These are phyloP conservation scores for Coemansia sp. DNA, from an alignment of 192 early-diverging fungal genomes.

Conservation along the genomic window DNA sequence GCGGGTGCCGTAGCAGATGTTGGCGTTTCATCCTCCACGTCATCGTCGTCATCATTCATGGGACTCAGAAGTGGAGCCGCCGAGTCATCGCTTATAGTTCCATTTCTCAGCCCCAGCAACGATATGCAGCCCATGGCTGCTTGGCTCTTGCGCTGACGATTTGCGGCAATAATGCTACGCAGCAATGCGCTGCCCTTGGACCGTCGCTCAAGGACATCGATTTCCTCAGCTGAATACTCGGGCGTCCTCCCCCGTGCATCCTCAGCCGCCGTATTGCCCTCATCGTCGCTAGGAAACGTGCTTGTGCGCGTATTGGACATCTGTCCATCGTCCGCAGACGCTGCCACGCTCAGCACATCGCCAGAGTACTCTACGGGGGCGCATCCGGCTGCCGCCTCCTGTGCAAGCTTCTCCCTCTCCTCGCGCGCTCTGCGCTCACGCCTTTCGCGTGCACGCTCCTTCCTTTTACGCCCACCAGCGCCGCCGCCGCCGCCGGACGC, in stretches of 20 bases:
- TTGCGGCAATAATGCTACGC: conserved; percentile 47
- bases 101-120: conserved; percentile 6
- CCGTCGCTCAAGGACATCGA: conserved; percentile 22
- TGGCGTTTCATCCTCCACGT: conserved; percentile 3
- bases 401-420: conserved; percentile 33
- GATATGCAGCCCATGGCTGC: conserved; percentile 4
- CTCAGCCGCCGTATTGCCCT: conserved; percentile 7
- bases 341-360: background rate
- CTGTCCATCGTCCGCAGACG: background rate
- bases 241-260: background rate
- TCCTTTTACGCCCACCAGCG: conserved; percentile 38
- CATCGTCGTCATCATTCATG: conserved; percentile 10
- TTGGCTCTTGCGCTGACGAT: conserved; percentile 36
- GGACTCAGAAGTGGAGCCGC: conserved; percentile 13
- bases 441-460: conserved; percentile 47
- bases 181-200: conserved; percentile 40
- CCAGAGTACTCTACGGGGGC: conserved; percentile 8
- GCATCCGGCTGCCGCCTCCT: conserved; percentile 34
- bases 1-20: background rate
- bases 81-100: conserved; percentile 12
- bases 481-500: conserved; percentile 6
- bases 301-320: background rate
- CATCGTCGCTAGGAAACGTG: conserved; percentile 16
- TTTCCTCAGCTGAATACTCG: background rate
- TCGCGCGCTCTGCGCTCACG: conserved; percentile 33